Conservation (phyloP, 108 stramenopile genomes). For the Stephanodiscus minutulus region DNA sequence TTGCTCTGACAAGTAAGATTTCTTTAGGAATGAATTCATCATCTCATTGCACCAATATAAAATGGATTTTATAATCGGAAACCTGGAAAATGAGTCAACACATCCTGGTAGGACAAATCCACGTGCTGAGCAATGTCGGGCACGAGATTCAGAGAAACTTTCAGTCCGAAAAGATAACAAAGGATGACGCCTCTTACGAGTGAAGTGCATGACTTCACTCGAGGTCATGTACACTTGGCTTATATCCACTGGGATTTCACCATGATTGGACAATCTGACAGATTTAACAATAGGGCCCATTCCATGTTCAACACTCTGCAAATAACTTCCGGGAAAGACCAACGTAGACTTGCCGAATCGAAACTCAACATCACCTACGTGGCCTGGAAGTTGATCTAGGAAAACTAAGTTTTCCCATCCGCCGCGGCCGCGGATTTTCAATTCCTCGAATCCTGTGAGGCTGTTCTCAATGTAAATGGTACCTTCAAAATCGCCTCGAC, state of each 20-base stretch:
- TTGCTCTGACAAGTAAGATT: neutral
- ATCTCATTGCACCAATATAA: conserved; percentile 7
- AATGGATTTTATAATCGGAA: conserved; percentile 5
- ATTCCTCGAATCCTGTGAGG: conserved; percentile 77
- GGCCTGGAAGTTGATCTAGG: conserved; percentile 48
- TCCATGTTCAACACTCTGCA: neutral
- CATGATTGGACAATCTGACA: conserved; percentile 68
- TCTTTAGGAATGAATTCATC: conserved; percentile 1
- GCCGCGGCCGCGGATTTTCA: conserved; percentile 62
- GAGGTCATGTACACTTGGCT: conserved; percentile 49
- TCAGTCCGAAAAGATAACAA: conserved; percentile 9
- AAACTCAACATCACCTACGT: conserved; percentile 71
- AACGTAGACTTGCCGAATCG: conserved; percentile 68
- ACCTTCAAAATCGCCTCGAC: conserved; percentile 57
- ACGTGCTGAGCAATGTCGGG: conserved; percentile 37
- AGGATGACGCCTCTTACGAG: conserved; percentile 28
- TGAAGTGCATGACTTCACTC: conserved; percentile 45
- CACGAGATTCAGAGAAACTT: neutral
- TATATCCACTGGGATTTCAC: conserved; percentile 55
- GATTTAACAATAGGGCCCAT: conserved; percentile 54
- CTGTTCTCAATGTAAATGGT: conserved; percentile 79
- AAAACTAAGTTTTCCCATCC: conserved; percentile 72
- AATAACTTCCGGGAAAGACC: conserved; percentile 62
- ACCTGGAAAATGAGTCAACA: neutral
- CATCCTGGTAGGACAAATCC: conserved; percentile 57